phyloP scores from a whole-genome alignment of 352 stramenopile species.

The Phytopythium helicoides region DNA sequence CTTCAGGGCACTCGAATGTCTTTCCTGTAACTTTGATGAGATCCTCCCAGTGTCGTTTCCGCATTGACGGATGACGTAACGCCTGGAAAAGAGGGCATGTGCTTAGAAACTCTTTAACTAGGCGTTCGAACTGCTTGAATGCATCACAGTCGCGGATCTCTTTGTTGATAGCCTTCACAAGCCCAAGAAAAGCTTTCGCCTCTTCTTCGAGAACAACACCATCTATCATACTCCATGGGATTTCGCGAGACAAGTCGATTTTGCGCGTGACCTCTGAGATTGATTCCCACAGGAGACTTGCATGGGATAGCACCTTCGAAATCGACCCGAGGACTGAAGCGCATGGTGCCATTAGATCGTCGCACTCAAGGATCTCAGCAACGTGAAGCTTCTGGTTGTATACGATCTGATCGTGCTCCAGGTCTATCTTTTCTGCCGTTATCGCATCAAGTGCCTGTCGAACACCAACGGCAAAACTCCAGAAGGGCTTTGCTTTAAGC shows the following conservation, averaged over 20 bases:
- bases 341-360: slow-evolving; percentile 84
- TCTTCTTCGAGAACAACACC: slow-evolving; percentile 92
- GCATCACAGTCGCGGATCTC: slow-evolving; percentile 88
- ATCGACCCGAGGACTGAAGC: slow-evolving; percentile 70
- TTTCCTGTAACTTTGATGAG: slow-evolving; percentile 59
- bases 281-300: slow-evolving; percentile 85
- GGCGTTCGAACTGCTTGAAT: slow-evolving; percentile 85
- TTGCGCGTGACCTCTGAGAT: slow-evolving; percentile 87
- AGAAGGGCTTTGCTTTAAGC: slow-evolving; percentile 61
- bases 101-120: slow-evolving; percentile 75
- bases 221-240: slow-evolving; percentile 92
- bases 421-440: slow-evolving; percentile 25
- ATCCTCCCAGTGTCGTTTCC: slow-evolving; percentile 69
- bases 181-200: slow-evolving; percentile 79
- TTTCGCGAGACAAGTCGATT: slow-evolving; percentile 82
- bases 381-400: slow-evolving; percentile 83
- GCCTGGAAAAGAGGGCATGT: slow-evolving; percentile 81
- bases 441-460: slow-evolving; percentile 41
- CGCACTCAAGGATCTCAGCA: slow-evolving; percentile 92
- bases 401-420: slow-evolving; percentile 31
- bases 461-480: slow-evolving; percentile 50
- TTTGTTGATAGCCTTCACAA: slow-evolving; percentile 90
- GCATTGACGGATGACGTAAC: slow-evolving; percentile 72
- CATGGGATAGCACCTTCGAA: slow-evolving; percentile 71
- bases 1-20: slow-evolving; percentile 61